Base-by-base conservation (phyloP, 148 eudicot species). In the Limonium bicolor region DNA sequence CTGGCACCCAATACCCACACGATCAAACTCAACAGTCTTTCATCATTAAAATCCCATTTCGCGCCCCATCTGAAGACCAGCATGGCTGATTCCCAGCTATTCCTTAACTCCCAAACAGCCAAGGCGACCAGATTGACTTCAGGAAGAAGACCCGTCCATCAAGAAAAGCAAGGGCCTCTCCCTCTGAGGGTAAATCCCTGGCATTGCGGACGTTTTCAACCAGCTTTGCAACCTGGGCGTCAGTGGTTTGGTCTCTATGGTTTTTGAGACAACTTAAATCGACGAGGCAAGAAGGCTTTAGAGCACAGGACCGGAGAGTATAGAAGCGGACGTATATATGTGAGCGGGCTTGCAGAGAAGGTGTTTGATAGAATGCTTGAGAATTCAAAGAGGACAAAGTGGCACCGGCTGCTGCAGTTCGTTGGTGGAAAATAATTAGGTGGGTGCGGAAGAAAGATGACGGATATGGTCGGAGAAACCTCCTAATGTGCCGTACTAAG, bases 1-100 rank as follows among this genome's bases (percentile, higher is more conserved):
- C 77, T 74, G 32, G 58, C 65, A 21, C 92, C 94, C 81, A 88
- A 63, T 2, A 88, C 69, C 94, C 96, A 83, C 36, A 80, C 67
- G 53, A 83, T 70, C 77, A 83, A 77, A 61, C 64, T 60, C 67
- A 77, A 62, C 6, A 45, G 43, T 34, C 66, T 70, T 12, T 66
- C 81, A 55, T 35, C 60, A 21, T 39, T 42, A 40, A 66, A 74
- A 48, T 60, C 65, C 65, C 74, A 64, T 51, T 68, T 80, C 54
- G 48, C 60, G 39, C 60, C 69, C 83, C 79, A 80, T 46, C 74
- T 66, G 40, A 80, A 83, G 24, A 59, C 74, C 56, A 83, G 46
- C 19, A 79, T 63, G 28, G 81, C 83, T 61, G 64, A 54, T 43
- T 83, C 60, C 94, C 94, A 88, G 37, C 80, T 68, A 46, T 68